Base-by-base conservation (phyloP, 176 grass and related monocot genomes). In the Leersia perrieri region DNA sequence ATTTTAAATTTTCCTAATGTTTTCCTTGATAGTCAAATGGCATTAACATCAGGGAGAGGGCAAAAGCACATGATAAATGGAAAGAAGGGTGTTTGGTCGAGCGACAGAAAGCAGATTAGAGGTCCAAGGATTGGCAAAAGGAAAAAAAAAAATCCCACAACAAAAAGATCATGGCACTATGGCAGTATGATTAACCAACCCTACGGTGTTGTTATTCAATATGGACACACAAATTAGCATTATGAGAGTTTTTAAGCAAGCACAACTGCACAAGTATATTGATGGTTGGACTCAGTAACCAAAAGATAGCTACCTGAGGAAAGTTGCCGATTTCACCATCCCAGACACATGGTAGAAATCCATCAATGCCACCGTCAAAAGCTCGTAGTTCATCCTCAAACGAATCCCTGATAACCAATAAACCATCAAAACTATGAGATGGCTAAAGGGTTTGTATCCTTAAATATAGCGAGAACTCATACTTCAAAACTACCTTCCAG, bases 371-470 rank as follows among this genome's bases (percentile, higher is more conserved):
- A 67, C 95, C 95, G 70, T 92, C 88, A 83, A 94, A 98, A 74
- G 90, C 92, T 72, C 95, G 89, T 74, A 98, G 86, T 51, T 98
- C 95, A 87, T 98, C 95, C 93, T 98, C 95, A 85, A 92, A 98
- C 60, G 87, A 98, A 87, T 98, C 92, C 86, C 95, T 97, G 75
- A 41, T 44, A 86, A 88, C 25, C 80, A 84, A 82, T 75, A 73
- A 29, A 60, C 49, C 32, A 81, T 82, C 55, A 81, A 47, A 75
- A 70, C 45, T 14, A 53, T 68, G 23, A 72, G 13, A 30, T 39
- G 51, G 30, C 64, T 64, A 84, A 14, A 39, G 26, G 80, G 83
- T 20, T 76, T 35, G 31, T 68, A 69, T 49, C 74, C 29, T 77
- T 82, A 63, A 82, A 31, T 25, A 72, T 42, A 84, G 23, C 23